Evolutionary conservation across 2,329 filamentous ascomycete genomes (phyloP), one percentile per base, ranked within the genome.

Genomic region (Diaporthe sp.): DNA sequence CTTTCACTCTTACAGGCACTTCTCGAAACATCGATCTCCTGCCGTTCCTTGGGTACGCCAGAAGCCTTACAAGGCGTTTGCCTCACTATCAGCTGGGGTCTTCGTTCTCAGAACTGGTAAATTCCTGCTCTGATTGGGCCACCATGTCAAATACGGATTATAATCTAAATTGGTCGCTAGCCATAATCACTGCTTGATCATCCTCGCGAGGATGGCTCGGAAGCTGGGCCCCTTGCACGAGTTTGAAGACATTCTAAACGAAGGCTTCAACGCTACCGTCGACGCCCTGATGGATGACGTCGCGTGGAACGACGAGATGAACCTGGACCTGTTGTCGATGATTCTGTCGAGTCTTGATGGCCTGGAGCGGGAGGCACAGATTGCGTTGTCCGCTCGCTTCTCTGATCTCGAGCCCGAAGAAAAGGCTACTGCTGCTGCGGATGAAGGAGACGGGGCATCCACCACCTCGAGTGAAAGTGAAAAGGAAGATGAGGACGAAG

Each of bases 141-240:
- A 3, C 12, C 5, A 4, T 6, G 28, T 9, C 8, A 22, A 22
- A 9, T 8, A 57, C 13, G 7, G 2, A 19, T 12, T 4, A 37
- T 22, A 7, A 34, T 31, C 28, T 58, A 17, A 25, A 34, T 31
- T 1, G 7, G 28, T 37, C 55, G 22, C 55, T 19, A 22, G 5
- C 9, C 28, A 58, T 22, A 2, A 3, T 57, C 15, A 8, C 25
- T 31, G 15, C 25, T 22, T 22, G 15, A 9, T 9, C 13, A 34
- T 28, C 13, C 55, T 75, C 13, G 74, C 69, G 22, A 58, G 57
- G 25, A 75, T 75, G 74, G 68, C 65, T 1, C 68, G 28, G 19
- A 72, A 62, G 58, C n/a, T 75, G 22, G 69, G 74, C 19, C 70
- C 69, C 13, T n/a, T 51, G 34, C 55, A 62, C 10, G 74, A 75